Conservation (phyloP, 1,284 basidiomycete genomes). For the Mycena citricolor region DNA sequence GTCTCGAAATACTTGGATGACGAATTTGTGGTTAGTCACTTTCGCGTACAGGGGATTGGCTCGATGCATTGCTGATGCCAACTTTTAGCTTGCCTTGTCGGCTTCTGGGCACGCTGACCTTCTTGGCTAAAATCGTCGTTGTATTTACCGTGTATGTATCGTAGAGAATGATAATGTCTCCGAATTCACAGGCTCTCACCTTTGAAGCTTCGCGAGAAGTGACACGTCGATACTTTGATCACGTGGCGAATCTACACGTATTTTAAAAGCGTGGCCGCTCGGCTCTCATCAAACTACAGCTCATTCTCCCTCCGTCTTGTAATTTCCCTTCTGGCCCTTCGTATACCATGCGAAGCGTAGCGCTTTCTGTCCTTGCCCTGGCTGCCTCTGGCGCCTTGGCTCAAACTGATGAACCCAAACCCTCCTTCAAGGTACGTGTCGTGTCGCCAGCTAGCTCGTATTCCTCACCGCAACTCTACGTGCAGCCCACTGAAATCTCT, state of each 20-base stretch:
- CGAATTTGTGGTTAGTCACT: slow-evolving; percentile 78
- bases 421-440: slow-evolving; percentile 62
- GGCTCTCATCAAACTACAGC: slow-evolving; percentile 1
- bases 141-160: slow-evolving; percentile 14
- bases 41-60: slow-evolving; percentile 7
- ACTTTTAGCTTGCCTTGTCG: slow-evolving; percentile 74
- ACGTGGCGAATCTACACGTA: neutral
- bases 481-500: slow-evolving; percentile 77
- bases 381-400: slow-evolving; percentile 62
- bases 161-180: too few species aligned
- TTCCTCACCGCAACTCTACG: slow-evolving; percentile 16
- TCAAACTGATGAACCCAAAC: slow-evolving; percentile 57
- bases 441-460: slow-evolving; percentile 17
- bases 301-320: slow-evolving; percentile 12
- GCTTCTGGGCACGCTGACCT: slow-evolving; percentile 90
- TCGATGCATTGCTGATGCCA: slow-evolving; percentile 19
- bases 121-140: slow-evolving; percentile 53
- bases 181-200: too few species aligned
- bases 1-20: slow-evolving; percentile 95
- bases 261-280: neutral
- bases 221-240: neutral
- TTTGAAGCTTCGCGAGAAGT: neutral
- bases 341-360: slow-evolving; percentile 81
- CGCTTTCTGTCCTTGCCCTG: slow-evolving; percentile 71
- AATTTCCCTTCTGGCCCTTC: slow-evolving; percentile 52